Base-by-base conservation (phyloP, 768 basidiomycete genomes). In the Boletales sp. region DNA sequence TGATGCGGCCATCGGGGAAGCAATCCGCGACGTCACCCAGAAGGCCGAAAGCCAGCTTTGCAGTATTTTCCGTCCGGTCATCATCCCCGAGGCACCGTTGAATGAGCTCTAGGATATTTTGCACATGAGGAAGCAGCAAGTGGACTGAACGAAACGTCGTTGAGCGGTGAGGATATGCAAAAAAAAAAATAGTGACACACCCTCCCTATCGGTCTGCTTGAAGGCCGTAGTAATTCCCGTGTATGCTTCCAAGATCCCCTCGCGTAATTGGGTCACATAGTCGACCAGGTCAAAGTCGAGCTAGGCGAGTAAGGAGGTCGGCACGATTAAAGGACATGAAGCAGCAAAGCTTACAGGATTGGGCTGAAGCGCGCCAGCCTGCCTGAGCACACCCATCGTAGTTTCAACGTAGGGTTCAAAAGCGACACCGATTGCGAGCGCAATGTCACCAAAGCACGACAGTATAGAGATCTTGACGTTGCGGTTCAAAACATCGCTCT, bases 391-490 rank as follows among this genome's bases (percentile, higher is more conserved):
- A 17, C 73, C 80, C 90, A 96, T 94, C 8, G 93, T 90, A 6
- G 90, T 90, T 50, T 85, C 83, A 43, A 96, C 74, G 67, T 88
- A 99, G 0, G 92, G 93, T 60, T 88, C 87, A 68, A 97, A 99
- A 8, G 75, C 72, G 12, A 82, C 74, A 2, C 91, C 91, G 54
- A 97, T 86, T 1, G 96, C 94, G 10, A 98, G 77, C 9, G 94
- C 95, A 57, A 99, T 87, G 63, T 99, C 96, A 18, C 95, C 96
- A 61, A 99, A 97, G 70, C 91, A 93, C 12, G 90, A 86, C 52
- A 98, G 70, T 61, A 98, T 90, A n/a, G 89, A 85, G 36, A 97
- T 94, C 78, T 99, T 99, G 66, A 97, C 96, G 56, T 88, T 89
- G 41, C 95, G 81, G 62, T 92, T 90, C 49, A 99, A 76, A 19